phyloP scores from a whole-genome alignment of 2,329 filamentous ascomycete genomes.

The Colletotrichum tanaceti region DNA sequence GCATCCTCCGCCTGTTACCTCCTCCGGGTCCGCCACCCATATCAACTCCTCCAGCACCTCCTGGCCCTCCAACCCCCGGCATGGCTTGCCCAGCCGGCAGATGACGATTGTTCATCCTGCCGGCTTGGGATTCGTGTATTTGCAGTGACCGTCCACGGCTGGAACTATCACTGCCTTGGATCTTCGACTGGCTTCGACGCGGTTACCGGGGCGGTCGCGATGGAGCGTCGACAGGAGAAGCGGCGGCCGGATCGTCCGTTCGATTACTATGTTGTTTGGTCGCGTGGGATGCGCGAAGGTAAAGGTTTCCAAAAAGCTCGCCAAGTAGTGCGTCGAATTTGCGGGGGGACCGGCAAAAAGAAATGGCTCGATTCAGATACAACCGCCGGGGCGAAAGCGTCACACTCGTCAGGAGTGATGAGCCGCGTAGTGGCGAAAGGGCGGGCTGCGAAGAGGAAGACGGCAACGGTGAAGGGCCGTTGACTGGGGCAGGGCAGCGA shows the following conservation, averaged over 20 bases:
- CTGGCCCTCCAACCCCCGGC: constrained; percentile 55
- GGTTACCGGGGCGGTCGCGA: constrained; percentile 31
- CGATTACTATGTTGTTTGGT: constrained; percentile 16
- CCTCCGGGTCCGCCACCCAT: constrained; percentile 48
- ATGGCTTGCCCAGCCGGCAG: constrained; percentile 80
- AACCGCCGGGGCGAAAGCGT: constrained; percentile 5
- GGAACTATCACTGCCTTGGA: constrained; percentile 40
- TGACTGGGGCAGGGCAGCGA: constrained; percentile 23
- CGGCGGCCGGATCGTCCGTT: constrained; percentile 18
- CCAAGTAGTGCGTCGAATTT: constrained; percentile 22
- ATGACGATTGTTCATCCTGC: constrained; percentile 82
- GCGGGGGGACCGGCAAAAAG: constrained; percentile 21
- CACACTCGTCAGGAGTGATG: constrained; percentile 6
- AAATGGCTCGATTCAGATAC: constrained; percentile 11
- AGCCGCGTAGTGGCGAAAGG: constrained; percentile 1
- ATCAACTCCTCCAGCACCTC: constrained; percentile 44
- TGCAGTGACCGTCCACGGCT: constrained; percentile 43
- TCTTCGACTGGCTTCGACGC: constrained; percentile 31
- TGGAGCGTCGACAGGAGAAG: constrained; percentile 34
- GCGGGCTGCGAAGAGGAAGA: constrained; percentile 16
- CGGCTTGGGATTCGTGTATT: constrained; percentile 65
- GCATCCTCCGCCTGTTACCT: constrained; percentile 53
- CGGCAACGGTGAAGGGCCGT: constrained; percentile 24
- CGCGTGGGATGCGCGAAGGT: constrained; percentile 21
- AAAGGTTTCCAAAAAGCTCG: constrained; percentile 13